Percentiles rank a stretch among this genome's conserved stretches.
Evolutionary conservation across 768 basidiomycete species (phyloP).

Genomic region (Kwoniella sp.): DNA sequence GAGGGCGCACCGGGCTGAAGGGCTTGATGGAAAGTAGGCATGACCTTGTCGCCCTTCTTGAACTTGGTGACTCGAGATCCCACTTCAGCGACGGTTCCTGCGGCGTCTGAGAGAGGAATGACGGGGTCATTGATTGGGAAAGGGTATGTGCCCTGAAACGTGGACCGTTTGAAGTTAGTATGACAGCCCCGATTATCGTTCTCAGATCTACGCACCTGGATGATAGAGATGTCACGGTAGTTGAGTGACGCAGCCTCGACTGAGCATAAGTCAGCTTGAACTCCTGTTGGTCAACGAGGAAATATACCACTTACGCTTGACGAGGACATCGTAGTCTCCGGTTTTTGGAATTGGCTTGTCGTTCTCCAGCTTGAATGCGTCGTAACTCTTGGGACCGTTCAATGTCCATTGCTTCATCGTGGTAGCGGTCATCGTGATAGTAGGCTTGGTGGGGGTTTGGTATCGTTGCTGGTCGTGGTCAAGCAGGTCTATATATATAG

Average conservation of each 20-base stretch:
- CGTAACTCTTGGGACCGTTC: slow-evolving; percentile 14
- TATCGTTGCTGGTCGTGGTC: no score
- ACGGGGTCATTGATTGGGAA: slow-evolving; percentile 24
- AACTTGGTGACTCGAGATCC: slow-evolving; percentile 24
- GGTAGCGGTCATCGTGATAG: background rate
- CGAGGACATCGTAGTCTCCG: slow-evolving; percentile 20
- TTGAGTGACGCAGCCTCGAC: slow-evolving; percentile 25
- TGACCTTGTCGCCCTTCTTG: slow-evolving; percentile 30
- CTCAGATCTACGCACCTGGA: slow-evolving; percentile 6
- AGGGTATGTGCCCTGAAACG: slow-evolving; percentile 25
- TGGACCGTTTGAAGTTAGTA: no score
- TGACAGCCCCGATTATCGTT: no score
- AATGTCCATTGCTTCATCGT: slow-evolving; percentile 23
- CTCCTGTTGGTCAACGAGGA: background rate
- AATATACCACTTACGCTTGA: slow-evolving; percentile 9
- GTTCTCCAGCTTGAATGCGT: slow-evolving; percentile 12
- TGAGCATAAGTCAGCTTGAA: slow-evolving; percentile 1
- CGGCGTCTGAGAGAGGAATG: slow-evolving; percentile 29
- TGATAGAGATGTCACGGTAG: slow-evolving; percentile 24
- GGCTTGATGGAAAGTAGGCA: slow-evolving; percentile 23
- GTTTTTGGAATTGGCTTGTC: slow-evolving; percentile 13
- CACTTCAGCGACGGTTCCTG: slow-evolving; percentile 22
- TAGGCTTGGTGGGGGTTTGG: no score
- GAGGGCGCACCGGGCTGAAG: slow-evolving; percentile 15
- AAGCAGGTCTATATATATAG: no score